Evolutionary conservation across 768 basidiomycete species (phyloP).

Genomic region (Termitomyces sp.): DNA sequence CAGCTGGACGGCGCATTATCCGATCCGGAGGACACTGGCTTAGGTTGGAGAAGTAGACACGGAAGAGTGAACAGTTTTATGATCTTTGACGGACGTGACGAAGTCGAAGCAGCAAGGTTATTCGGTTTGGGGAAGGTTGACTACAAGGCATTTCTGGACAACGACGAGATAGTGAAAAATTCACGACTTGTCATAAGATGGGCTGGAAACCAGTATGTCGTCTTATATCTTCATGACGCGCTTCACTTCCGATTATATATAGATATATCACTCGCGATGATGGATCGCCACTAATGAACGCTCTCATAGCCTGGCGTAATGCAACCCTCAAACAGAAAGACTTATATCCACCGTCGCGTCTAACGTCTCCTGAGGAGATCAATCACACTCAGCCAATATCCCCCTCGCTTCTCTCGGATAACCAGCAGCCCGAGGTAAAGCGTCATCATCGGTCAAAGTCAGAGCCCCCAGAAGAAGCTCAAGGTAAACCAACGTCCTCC

Average conservation of each 20-base stretch:
- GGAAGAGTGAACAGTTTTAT: conserved; percentile 15
- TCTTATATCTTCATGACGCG: background rate
- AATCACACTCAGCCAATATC: conserved; percentile 16
- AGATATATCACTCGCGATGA: conserved; percentile 79
- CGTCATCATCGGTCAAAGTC: conserved; percentile 29
- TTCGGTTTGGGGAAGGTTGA: conserved; percentile 63
- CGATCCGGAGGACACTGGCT: conserved; percentile 9
- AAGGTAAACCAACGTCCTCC: conserved; percentile 43
- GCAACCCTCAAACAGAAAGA: conserved; percentile 26
- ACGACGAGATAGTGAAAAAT: conserved; percentile 55
- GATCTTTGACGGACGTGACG: conserved; percentile 30
- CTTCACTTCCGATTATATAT: background rate
- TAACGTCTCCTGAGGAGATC: conserved; percentile 32
- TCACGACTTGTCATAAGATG: conserved; percentile 71
- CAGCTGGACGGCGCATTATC: conserved; percentile 11
- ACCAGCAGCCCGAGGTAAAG: conserved; percentile 17
- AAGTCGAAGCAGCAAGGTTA: conserved; percentile 44
- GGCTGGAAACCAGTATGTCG: conserved; percentile 55
- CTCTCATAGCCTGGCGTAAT: conserved; percentile 66
- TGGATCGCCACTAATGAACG: conserved; percentile 68
- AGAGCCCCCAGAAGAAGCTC: conserved; percentile 29
- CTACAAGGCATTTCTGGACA: conserved; percentile 59
- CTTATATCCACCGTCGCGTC: conserved; percentile 23
- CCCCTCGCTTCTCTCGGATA: conserved; percentile 17
- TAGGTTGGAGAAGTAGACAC: conserved; percentile 19